Evolutionary conservation across 1,139 yeast genomes (phyloP).

Genomic region (Magnusiomyces fungicola): DNA sequence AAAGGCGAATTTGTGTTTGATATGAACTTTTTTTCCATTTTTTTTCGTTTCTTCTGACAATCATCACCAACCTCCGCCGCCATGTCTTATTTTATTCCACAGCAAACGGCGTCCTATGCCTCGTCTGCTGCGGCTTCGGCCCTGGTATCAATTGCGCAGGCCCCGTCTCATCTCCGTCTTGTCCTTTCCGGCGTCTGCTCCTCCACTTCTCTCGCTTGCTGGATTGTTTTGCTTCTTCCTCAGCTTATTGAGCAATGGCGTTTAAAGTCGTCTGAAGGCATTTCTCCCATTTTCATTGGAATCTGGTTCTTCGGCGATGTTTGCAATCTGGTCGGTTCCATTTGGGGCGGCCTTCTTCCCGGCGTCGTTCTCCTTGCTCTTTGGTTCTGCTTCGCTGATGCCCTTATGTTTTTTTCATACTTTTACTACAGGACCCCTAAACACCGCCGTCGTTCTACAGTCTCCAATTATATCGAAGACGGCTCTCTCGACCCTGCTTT

Average conservation of each 20-base stretch:
- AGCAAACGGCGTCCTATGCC: too few species aligned
- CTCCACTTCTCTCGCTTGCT: conserved; percentile 51
- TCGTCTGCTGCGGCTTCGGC: too few species aligned
- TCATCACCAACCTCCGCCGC: too few species aligned
- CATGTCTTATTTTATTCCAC: too few species aligned
- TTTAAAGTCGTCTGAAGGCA: conserved; percentile 69
- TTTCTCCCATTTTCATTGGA: conserved; percentile 59
- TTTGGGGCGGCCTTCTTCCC: conserved; percentile 66
- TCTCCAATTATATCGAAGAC: too few species aligned
- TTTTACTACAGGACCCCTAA: conserved; percentile 37
- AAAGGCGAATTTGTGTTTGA: too few species aligned
- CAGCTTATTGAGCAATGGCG: conserved; percentile 81
- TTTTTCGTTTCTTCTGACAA: too few species aligned
- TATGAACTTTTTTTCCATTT: too few species aligned
- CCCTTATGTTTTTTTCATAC: conserved; percentile 54
- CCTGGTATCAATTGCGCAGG: too few species aligned
- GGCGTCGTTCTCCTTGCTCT: conserved; percentile 62
- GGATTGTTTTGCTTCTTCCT: conserved; percentile 75
- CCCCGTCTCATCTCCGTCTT: conserved; percentile 33
- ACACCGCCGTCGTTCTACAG: conserved; percentile 4
- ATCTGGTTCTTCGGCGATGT: conserved; percentile 74
- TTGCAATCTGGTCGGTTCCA: conserved; percentile 57
- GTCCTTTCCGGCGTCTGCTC: conserved; percentile 59
- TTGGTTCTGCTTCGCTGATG: conserved; percentile 70
- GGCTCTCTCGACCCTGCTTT: too few species aligned